Base-by-base conservation (phyloP, 257 asterid species). In the Nicotiana tabacum region DNA sequence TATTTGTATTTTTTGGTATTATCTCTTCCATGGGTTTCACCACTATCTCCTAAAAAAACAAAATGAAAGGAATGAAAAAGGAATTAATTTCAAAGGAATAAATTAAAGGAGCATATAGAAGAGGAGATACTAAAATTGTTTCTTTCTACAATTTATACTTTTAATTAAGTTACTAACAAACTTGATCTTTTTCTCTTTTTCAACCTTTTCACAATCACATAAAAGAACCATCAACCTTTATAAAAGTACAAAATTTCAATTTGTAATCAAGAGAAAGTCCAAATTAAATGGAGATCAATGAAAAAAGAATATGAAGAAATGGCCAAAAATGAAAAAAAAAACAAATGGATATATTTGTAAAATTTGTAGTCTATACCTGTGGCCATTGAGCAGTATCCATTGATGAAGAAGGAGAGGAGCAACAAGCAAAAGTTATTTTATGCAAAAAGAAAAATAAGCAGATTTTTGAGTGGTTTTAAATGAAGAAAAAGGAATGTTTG, bases 311-410 rank as follows among this genome's bases (percentile, higher is more conserved):
- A 78, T 18, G 29, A 76, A 16, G 43, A 21, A 48, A 46, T 60
- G 27, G 66, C 6, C 62, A 76, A 76, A 1, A 76, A 18, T 21
- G 48, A 72, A 43, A 10, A 1, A 46, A 35, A 81, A 67, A 35
- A 39, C 77, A 66, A 82, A 43, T 33, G 21, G 15, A 35, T 67
- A n/a, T 67, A 68, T 68, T 4, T 35, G 55, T 37, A 68, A 6
- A 17, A 3, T 27, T 68, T 37, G 87, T 83, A 85, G 79, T 80
- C 58, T 65, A 69, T 90, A 93, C 97, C 96, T 93, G 96, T 74
- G 93, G 96, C 96, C 96, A 93, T 88, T 92, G 95, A 86, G 91
- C 87, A 89, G 92, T 86, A 76, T 92, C 93, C 97, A 92, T 92
- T 89, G 90, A 81, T n/a, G 83, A 66, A 65, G 78, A 43, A n/a